A percentile compares a stretch with the other conserved stretches of the same genome.
Evolutionary conservation across 2,329 filamentous ascomycete species (phyloP).

Genomic region (Diplodia mutila): DNA sequence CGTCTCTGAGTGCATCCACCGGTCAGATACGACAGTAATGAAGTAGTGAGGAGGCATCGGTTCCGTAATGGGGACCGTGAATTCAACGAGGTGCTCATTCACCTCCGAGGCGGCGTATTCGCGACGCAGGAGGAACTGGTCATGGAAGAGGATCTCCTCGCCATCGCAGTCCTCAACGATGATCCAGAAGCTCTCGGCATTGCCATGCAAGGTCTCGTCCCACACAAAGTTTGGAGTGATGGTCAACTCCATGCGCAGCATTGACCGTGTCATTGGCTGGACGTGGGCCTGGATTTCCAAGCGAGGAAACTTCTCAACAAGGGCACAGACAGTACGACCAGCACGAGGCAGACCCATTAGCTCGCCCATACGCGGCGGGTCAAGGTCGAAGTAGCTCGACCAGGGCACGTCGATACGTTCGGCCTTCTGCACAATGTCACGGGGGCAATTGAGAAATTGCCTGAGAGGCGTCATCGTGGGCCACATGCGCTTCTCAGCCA

Average conservation of each 20-base stretch:
- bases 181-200: conserved; percentile 94
- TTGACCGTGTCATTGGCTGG: conserved; percentile 90
- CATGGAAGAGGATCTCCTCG: conserved; percentile 92
- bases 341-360: conserved; percentile 87
- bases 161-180: conserved; percentile 96
- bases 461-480: conserved; percentile 95
- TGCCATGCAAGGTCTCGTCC: conserved; percentile 87
- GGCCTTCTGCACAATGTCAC: conserved; percentile 86
- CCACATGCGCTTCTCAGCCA: conserved; percentile 99
- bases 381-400: conserved; percentile 92
- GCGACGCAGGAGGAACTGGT: conserved; percentile 88
- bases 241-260: conserved; percentile 86
- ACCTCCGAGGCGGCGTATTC: conserved; percentile 84
- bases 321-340: conserved; percentile 79
- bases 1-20: conserved; percentile 98
- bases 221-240: conserved; percentile 95
- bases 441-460: conserved; percentile 81
- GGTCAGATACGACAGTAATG: conserved; percentile 88
- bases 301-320: conserved; percentile 91
- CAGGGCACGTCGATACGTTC: conserved; percentile 95
- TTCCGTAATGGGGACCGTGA: conserved; percentile 94
- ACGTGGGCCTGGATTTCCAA: conserved; percentile 92
- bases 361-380: conserved; percentile 95
- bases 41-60: conserved; percentile 99
- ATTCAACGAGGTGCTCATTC: conserved; percentile 93